phyloP scores from a whole-genome alignment of 2,329 filamentous ascomycete species.

The Calonectria henricotiae region DNA sequence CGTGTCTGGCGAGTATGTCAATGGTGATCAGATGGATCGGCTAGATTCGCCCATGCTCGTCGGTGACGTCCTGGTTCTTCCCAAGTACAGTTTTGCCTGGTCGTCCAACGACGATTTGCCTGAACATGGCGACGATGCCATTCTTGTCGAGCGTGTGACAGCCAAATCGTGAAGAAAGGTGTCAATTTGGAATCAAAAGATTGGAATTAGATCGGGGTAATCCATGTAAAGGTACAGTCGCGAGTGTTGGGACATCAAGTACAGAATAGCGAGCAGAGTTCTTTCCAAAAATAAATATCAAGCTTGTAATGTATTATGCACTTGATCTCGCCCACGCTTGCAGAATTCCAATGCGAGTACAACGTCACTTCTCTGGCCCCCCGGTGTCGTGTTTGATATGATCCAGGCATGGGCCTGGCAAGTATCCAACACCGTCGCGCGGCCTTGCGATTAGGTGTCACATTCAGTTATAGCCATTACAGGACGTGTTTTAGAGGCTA shows the following conservation, averaged over 20 bases:
- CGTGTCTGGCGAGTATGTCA: constrained; percentile 50
- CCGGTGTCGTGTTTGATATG: too few relatives aligned
- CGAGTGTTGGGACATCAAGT: neutral
- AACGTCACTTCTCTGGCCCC: too few relatives aligned
- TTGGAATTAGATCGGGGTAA: neutral
- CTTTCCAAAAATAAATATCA: neutral
- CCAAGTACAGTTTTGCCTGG: constrained; percentile 53
- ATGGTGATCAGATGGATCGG: constrained; percentile 53
- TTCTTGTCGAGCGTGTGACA: constrained; percentile 42
- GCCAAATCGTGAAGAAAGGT: neutral
- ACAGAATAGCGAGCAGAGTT: neutral
- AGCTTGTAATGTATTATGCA: neutral
- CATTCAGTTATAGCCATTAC: too few relatives aligned
- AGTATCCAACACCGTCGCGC: too few relatives aligned
- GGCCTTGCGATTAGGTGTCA: too few relatives aligned
- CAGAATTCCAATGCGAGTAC: too few relatives aligned
- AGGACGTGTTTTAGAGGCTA: too few relatives aligned
- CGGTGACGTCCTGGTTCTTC: constrained; percentile 56
- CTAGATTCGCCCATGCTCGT: constrained; percentile 53
- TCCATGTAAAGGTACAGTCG: neutral
- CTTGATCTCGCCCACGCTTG: neutral
- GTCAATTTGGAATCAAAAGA: neutral
- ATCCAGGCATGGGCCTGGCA: too few relatives aligned
- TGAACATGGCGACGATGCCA: constrained; percentile 39
- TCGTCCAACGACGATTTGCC: constrained; percentile 44